Evolutionary conservation across 805 yeast species (phyloP), one percentile per base, ranked within the genome.

Genomic region (Barnettozyma salicaria): DNA sequence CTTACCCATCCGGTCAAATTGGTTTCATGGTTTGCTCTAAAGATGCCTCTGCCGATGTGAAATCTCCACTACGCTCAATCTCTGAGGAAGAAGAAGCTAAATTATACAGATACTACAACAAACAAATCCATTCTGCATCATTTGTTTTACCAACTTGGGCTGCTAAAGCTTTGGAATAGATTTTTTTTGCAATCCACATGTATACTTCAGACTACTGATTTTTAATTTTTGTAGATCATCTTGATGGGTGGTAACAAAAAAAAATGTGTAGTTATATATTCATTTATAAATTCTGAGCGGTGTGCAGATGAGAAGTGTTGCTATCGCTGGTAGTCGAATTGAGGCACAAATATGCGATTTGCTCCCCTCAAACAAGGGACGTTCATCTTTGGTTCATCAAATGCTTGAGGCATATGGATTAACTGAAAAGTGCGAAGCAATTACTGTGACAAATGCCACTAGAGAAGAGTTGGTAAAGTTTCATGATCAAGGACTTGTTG

Each of bases 11-110:
- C 14, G 98, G 98, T 47, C 94, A 88, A 61, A 82, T 90, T 56
- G 98, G 97, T n/a, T 86, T 92, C 67, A 86, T 90, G 96, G 89
- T 90, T 43, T 89, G 97, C 63, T 74, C 81, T 45, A 90, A 88
- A 68, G 82, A 84, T 56, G 58, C 74, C 12, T 50, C 61, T 19
- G 78, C 80, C 34, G 68, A 80, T 45, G 82, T 90, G 41, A 70
- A 64, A 52, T 68, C 62, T 47, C 96, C 97, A 33, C 48, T 74
- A 44, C 77, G 96, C 61, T 66, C 70, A 22, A 64, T 83, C 60
- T 59, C 76, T 36, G 73, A 67, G 30, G 80, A 72, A 41, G 73
- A 75, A 45, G 95, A 84, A 58, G 63, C 57, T 19, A 66, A 76
- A 60, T 59, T 81, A 53, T 78, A 77, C 76, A 74, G 74, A 55